phyloP scores from a whole-genome alignment of 2,329 filamentous ascomycete species.

The Alternaria sp. region DNA sequence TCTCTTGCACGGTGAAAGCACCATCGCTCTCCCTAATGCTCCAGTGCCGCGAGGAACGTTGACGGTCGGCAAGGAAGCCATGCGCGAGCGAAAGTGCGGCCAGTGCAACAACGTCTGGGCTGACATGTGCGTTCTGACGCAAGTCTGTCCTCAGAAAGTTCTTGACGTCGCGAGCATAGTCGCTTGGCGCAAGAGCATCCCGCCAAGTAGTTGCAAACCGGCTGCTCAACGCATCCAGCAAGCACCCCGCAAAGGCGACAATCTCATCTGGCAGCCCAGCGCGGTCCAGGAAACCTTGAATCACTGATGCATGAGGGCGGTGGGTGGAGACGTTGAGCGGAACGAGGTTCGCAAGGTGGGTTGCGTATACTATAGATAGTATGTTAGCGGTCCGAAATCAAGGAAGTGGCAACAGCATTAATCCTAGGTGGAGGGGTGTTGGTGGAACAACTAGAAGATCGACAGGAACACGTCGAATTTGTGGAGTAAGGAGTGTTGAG shows the following conservation, averaged over 20 bases:
- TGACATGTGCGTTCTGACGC: slow-evolving; percentile 25
- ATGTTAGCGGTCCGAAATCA: slow-evolving; percentile 28
- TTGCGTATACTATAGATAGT: slow-evolving; percentile 45
- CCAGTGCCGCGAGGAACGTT: slow-evolving; percentile 46
- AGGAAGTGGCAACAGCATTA: slow-evolving; percentile 5
- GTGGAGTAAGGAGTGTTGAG: slow-evolving; percentile 18
- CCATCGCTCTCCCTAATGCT: slow-evolving; percentile 35
- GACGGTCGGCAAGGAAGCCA: slow-evolving; percentile 45
- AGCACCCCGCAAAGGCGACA: slow-evolving; percentile 50
- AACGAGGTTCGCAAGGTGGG: slow-evolving; percentile 49
- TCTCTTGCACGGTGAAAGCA: slow-evolving; percentile 39
- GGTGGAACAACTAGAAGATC: slow-evolving; percentile 24
- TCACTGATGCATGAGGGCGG: slow-evolving; percentile 36
- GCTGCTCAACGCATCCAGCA: slow-evolving; percentile 47
- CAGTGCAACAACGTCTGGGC: slow-evolving; percentile 49
- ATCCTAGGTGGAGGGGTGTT: slow-evolving; percentile 15
- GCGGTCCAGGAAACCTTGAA: slow-evolving; percentile 43
- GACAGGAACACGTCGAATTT: slow-evolving; percentile 27
- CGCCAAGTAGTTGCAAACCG: slow-evolving; percentile 47
- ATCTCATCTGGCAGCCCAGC: slow-evolving; percentile 46
- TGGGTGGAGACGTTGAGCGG: slow-evolving; percentile 44
- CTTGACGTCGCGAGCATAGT: slow-evolving; percentile 23
- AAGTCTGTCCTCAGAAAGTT: slow-evolving; percentile 27
- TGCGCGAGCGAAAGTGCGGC: slow-evolving; percentile 48
- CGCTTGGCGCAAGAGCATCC: slow-evolving; percentile 30